Conservation (phyloP, 1,139 yeast species). For the Scheffersomyces illinoinensis region DNA sequence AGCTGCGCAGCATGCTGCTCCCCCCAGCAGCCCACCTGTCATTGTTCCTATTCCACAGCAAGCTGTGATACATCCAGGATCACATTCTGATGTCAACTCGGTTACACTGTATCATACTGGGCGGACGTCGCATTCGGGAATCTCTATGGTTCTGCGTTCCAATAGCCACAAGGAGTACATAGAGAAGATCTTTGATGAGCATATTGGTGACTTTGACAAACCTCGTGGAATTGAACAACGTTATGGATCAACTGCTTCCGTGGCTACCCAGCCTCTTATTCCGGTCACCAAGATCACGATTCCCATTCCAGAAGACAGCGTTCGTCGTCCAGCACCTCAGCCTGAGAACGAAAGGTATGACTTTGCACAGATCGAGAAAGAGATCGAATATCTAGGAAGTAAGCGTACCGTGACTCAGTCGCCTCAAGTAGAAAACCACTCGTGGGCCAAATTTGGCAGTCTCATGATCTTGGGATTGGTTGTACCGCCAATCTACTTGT, state of each 20-base stretch:
- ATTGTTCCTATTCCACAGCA: not conserved
- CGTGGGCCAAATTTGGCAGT: not conserved
- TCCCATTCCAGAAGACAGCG: not conserved
- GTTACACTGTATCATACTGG: not conserved
- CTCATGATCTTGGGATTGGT: constrained; percentile 32
- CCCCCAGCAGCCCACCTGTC: not conserved
- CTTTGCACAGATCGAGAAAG: not conserved
- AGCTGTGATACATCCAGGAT: not conserved
- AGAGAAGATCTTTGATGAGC: constrained; percentile 11
- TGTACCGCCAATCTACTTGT: constrained; percentile 37
- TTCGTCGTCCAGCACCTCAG: not conserved
- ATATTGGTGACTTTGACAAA: constrained; percentile 15
- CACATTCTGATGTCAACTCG: not conserved
- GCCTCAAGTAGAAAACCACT: not conserved
- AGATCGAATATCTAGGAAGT: not conserved
- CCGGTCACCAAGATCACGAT: not conserved
- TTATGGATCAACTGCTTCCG: constrained; percentile 6
- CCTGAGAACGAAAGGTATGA: not conserved
- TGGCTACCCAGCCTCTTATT: constrained; percentile 2
- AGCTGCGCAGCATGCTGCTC: not conserved
- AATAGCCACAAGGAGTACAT: constrained; percentile 7
- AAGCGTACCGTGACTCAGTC: not conserved
- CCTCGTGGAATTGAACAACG: constrained; percentile 10
- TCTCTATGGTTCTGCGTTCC: not conserved
- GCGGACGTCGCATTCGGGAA: not conserved